Base-by-base conservation (phyloP, 345 rosid genomes). In the Eucalyptus polybractea region DNA sequence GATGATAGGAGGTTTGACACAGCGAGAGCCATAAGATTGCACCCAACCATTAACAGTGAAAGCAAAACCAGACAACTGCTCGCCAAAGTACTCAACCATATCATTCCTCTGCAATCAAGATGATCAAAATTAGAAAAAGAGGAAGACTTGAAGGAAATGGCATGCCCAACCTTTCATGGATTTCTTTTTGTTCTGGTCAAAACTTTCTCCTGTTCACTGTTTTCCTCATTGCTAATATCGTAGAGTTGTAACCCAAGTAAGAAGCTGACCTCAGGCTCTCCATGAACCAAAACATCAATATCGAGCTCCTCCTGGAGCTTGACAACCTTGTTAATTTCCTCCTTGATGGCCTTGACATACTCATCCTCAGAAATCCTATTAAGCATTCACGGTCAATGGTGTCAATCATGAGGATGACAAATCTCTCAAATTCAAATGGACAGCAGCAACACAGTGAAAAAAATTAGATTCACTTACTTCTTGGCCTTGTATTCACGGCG, bases 1-100 rank as follows among this genome's bases (percentile, higher is more conserved):
- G 93, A 97, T 97, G 91, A 97, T 93, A 11, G 99, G 99, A 87
- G 99, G 99, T 95, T 97, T 97, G 93, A 97, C 99, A 72, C 99
- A 97, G 29, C 99, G 98, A 89, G 99, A 97, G 87, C 99, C 99
- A 47, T 97, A 97, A 40, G 99, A 97, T 91, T 97, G 99, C 89
- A 97, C 99, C 99, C 99, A 97, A 22, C 99, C 99, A 47, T 97
- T 97, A 86, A 93, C 98, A 80, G 98, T 95, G 95, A 97, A 97
- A 89, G 97, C 98, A 72, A 97, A 97, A 80, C 99, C 99, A 3
- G 99, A 97, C 89, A 97, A 87, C 90, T 97, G 99, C 94, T 97
- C 99, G 76, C 99, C 99, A 58, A 97, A 97, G 97, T 97, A 97
- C 93, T 97, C 99, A 93, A 97, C 99, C 99, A 97, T 97, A 90